phyloP scores from a whole-genome alignment of 495 filamentous ascomycete species.

The Aspergillus conjunctus region DNA sequence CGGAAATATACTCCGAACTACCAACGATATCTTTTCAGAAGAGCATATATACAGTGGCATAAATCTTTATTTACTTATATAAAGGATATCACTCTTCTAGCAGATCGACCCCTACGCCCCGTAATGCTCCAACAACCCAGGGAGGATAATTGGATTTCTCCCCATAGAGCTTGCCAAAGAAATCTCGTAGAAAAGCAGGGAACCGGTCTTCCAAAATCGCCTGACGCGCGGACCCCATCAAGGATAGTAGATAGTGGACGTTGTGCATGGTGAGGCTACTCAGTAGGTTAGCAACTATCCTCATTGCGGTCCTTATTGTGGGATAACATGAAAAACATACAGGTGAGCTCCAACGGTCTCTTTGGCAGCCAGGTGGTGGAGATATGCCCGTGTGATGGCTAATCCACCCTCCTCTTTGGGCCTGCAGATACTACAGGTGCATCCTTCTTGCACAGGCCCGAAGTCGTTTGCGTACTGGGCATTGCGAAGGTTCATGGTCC shows the following conservation, averaged over 20 bases:
- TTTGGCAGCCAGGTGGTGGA: conserved; percentile 88
- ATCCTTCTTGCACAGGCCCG: conserved; percentile 76
- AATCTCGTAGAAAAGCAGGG: conserved; percentile 74
- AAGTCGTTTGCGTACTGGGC: conserved; percentile 78
- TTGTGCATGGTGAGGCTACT: conserved; percentile 86
- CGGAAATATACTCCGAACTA: not conserved
- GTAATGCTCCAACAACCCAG: conserved; percentile 86
- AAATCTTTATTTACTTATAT: not conserved
- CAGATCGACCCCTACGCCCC: conserved; percentile 83
- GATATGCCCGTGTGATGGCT: conserved; percentile 84
- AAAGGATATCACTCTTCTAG: conserved; percentile 38
- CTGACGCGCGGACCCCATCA: conserved; percentile 75
- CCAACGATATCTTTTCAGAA: too few species aligned
- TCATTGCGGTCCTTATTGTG: not conserved
- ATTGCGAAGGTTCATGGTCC: conserved; percentile 80
- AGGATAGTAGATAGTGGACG: conserved; percentile 79
- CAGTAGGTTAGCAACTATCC: conserved; percentile 20
- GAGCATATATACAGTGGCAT: not conserved
- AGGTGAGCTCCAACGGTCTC: conserved; percentile 96
- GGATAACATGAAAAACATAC: conserved; percentile 32
- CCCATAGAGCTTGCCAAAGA: conserved; percentile 75
- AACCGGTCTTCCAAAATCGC: conserved; percentile 83
- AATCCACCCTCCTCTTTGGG: conserved; percentile 68
- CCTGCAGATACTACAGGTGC: conserved; percentile 76
- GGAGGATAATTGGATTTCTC: conserved; percentile 67